Base-by-base conservation (phyloP, 768 basidiomycete genomes). In the Tephrocybe rancida region DNA sequence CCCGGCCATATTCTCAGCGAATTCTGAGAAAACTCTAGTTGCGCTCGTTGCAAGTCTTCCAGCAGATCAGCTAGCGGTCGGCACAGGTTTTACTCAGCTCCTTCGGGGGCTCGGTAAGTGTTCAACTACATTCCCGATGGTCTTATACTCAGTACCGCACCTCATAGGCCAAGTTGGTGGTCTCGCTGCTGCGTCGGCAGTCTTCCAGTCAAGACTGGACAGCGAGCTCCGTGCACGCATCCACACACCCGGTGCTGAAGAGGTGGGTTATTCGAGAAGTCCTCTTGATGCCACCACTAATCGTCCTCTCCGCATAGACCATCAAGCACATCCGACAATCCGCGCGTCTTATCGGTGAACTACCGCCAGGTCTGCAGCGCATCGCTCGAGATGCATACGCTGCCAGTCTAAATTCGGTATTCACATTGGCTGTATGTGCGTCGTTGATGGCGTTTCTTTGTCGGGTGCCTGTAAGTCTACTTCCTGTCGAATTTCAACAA, bases 71-170 rank as follows among this genome's bases (percentile, higher is more conserved):
- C 77, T 85, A 65, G 84, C 84, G 5, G 75, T 84, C 6, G 84
- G 79, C 0, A 83, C 81, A 9, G 85, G 85, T 0, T 86, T 85
- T 48, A 73, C 69, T 26, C 81, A 84, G 60, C 70, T 85, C 34
- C 82, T 85, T 64, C 76, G 85, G n/a, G 80, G 85, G 3, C 62
- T 85, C 9, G 83, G 81, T 77, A 48, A 61, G 68, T 64, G 6
- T 16, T 18, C 10, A 32, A 26, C 13, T 16, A n/a, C n/a, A n/a
- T n/a, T n/a, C n/a, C n/a, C n/a, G n/a, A n/a, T n/a, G n/a, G n/a
- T n/a, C n/a, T n/a, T n/a, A n/a, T n/a, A n/a, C n/a, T n/a, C n/a
- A n/a, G n/a, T n/a, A n/a, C n/a, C 16, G 5, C 16, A n/a, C 21
- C 13, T 26, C 48, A 22, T 44, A 77, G 83, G 83, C 22, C 85